Conservation (phyloP, 2,329 filamentous ascomycete species). For the Aaosphaeria pasadenensis region DNA sequence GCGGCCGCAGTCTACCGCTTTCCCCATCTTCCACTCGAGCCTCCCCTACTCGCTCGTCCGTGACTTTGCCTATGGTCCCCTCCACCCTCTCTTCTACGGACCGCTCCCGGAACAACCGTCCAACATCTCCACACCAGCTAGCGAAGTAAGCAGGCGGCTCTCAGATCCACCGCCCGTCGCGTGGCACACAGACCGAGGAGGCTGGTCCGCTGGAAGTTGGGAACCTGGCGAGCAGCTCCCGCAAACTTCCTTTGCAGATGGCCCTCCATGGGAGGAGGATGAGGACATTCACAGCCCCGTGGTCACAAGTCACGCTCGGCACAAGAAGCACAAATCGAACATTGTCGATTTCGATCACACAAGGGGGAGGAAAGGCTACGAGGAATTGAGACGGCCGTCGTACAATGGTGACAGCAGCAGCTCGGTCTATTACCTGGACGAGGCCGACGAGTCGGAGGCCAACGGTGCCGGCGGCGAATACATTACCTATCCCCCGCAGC, state of each 20-base stretch:
- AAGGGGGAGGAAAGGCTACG: conserved; percentile 30
- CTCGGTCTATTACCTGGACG: conserved; percentile 72
- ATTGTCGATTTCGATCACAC: conserved; percentile 40
- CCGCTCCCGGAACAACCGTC: conserved; percentile 80
- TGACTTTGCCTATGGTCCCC: conserved; percentile 86
- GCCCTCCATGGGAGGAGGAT: conserved; percentile 91
- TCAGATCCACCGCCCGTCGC: conserved; percentile 71
- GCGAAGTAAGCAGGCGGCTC: conserved; percentile 70
- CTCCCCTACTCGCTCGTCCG: conserved; percentile 86
- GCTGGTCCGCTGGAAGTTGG: conserved; percentile 56
- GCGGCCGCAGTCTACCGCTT: conserved; percentile 75
- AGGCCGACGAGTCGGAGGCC: conserved; percentile 62
- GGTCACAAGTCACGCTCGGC: conserved; percentile 68
- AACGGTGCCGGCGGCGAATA: conserved; percentile 77
- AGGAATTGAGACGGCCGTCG: conserved; percentile 44
- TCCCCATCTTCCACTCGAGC: conserved; percentile 80
- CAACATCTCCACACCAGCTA: conserved; percentile 78
- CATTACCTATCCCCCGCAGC: conserved; percentile 70
- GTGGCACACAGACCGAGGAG: conserved; percentile 67
- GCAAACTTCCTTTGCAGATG: conserved; percentile 74
- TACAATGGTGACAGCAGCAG: conserved; percentile 62
- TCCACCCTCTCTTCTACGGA: conserved; percentile 89
- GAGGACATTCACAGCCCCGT: conserved; percentile 89
- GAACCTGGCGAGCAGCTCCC: conserved; percentile 67
- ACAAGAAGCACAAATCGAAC: conserved; percentile 71